Evolutionary conservation across 768 basidiomycete species (phyloP).

Genomic region (Calocera cornea): DNA sequence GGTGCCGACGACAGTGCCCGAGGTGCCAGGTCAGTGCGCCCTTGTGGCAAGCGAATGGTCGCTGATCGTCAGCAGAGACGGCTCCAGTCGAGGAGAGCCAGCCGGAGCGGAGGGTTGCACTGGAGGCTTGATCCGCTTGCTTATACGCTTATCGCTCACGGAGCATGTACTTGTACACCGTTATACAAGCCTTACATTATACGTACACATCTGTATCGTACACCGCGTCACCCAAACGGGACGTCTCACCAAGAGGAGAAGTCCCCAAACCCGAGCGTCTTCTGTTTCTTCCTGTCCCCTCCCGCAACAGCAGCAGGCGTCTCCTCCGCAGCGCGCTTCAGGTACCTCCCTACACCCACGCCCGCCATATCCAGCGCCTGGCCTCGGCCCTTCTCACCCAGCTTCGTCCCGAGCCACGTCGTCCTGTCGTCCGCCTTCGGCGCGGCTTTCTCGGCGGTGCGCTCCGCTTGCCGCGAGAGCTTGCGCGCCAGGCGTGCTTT

Average conservation of each 20-base stretch:
- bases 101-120: constrained; percentile 10
- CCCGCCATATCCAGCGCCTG: constrained; percentile 18
- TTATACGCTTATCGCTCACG: neutral
- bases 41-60: neutral
- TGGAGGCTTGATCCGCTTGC: constrained; percentile 10
- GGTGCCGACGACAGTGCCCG: neutral
- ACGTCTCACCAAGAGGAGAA: constrained; percentile 62
- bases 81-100: neutral
- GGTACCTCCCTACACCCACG: neutral
- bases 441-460: constrained; percentile 25
- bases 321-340: constrained; percentile 11
- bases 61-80: neutral
- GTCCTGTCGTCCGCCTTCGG: constrained; percentile 53
- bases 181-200: neutral
- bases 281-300: constrained; percentile 61
- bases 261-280: constrained; percentile 79
- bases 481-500: constrained; percentile 70
- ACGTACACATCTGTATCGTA: neutral
- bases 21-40: neutral
- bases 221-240: neutral
- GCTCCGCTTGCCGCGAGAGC: constrained; percentile 37
- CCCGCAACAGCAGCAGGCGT: constrained; percentile 19
- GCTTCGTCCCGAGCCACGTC: constrained; percentile 83
- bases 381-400: constrained; percentile 43
- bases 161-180: neutral